phyloP scores from a whole-genome alignment of 371 early-diverging fungal genomes.

The Mucor saturninus region DNA sequence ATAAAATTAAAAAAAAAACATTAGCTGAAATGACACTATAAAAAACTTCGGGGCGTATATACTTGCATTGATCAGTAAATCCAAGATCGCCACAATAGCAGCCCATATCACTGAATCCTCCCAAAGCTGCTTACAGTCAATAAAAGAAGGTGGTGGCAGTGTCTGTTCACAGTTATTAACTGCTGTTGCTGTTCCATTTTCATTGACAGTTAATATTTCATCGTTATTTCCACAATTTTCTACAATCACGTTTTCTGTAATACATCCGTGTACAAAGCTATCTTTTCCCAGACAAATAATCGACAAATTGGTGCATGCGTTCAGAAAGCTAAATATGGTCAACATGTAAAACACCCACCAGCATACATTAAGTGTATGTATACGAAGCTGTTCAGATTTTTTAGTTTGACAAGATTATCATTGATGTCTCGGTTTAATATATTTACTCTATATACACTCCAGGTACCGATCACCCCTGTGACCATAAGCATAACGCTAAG shows the following conservation, averaged over 20 bases:
- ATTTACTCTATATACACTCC: slow-evolving; percentile 29
- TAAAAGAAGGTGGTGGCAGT: slow-evolving; percentile 12
- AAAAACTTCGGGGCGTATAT: no score
- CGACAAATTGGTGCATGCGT: slow-evolving; percentile 23
- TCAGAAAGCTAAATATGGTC: slow-evolving; percentile 31
- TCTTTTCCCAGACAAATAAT: slow-evolving; percentile 30
- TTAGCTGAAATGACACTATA: no score
- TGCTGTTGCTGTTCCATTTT: neutral
- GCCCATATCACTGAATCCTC: slow-evolving; percentile 25
- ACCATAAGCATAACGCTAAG: slow-evolving; percentile 26
- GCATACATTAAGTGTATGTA: slow-evolving; percentile 22
- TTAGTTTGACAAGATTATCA: neutral
- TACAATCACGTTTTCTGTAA: slow-evolving; percentile 6
- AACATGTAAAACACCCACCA: slow-evolving; percentile 41
- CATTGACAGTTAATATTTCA: neutral
- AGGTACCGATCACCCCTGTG: slow-evolving; percentile 26
- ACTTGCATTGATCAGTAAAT: slow-evolving; percentile 31
- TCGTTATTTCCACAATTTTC: neutral
- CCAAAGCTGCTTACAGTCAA: slow-evolving; percentile 16
- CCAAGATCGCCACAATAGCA: slow-evolving; percentile 20
- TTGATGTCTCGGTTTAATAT: neutral
- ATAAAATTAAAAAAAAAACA: neutral
- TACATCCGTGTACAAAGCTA: slow-evolving; percentile 26
- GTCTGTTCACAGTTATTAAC: neutral
- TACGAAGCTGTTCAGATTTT: slow-evolving; percentile 16